Base-by-base conservation (phyloP, 2,329 filamentous ascomycete species). In the Metarhizium robertsii region DNA sequence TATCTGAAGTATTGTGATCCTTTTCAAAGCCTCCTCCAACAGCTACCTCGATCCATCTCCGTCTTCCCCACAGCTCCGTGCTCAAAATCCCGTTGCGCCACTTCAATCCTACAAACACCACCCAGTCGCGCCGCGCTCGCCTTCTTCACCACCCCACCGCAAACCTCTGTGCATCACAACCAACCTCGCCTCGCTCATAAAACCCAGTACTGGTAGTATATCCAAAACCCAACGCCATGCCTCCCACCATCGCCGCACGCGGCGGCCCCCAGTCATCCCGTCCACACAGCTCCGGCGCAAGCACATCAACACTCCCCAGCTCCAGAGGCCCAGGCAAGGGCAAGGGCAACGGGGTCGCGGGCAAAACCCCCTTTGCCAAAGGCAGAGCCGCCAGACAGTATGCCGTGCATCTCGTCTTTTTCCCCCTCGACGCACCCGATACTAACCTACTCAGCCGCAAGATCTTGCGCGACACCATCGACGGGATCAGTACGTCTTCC, bases 401-500 rank as follows among this genome's bases (percentile, higher is more conserved):
- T 2, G 55, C 10, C 40, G 4, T 10, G 14, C 11, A 7, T 30
- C 4, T 4, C 38, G n/a, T n/a, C 5, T 11, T 3, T 20, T 20
- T 20, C 20, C 20, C 20, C 20, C 20, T 3, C 2, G 25, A 25
- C 25, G 4, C 25, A 25, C 25, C 25, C 25, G 25, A 25, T 25
- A 25, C 25, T 25, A 25, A 25, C 4, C 25, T 25, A 4, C 25
- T 4, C 32, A 63, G 56, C 10, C 53, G 61, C 1, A 63, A 63
- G 38, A 61, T 64, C 7, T 1, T 58, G 2, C 50, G 49, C 0
- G 62, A 64, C 20, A 52, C 58, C 0, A 61, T 64, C 5, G 16
- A 43, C 8, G 59, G 59, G 0, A 54, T 61, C 6, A 58, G 59
- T 61, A 53, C 48, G 59, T 56, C 2, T 51, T 29, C 25, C 11